phyloP scores from a whole-genome alignment of 1,139 yeast species.

The Debaryomyces robertsiae region DNA sequence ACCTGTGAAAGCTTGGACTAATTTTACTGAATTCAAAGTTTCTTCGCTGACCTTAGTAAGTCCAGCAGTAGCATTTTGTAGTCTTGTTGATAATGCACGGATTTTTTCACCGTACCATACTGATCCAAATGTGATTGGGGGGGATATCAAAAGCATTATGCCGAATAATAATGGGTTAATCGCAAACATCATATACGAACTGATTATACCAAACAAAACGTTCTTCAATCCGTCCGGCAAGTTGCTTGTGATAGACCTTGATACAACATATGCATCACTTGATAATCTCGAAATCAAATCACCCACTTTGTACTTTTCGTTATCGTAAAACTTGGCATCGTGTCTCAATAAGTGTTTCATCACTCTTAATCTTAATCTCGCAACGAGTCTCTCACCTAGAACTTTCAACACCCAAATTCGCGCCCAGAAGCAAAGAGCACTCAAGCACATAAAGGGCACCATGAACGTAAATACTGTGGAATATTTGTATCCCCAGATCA shows the following conservation, averaged over 20 bases:
- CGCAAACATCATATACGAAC: constrained; percentile 51
- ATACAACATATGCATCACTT: constrained; percentile 57
- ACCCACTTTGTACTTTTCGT: constrained; percentile 57
- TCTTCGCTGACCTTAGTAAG: constrained; percentile 51
- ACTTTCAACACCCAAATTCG: constrained; percentile 50
- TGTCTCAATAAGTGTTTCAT: constrained; percentile 54
- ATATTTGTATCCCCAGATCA: constrained; percentile 51
- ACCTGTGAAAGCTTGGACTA: constrained; percentile 50
- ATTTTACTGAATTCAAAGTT: constrained; percentile 45
- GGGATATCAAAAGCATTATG: constrained; percentile 53
- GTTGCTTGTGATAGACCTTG: constrained; percentile 47
- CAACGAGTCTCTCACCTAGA: constrained; percentile 46
- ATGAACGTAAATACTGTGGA: constrained; percentile 44
- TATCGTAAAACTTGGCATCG: constrained; percentile 53
- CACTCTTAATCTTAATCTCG: constrained; percentile 49
- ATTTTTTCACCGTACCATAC: constrained; percentile 54
- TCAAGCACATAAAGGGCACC: constrained; percentile 49
- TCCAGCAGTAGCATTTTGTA: constrained; percentile 52
- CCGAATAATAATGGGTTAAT: constrained; percentile 50
- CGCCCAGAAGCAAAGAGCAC: constrained; percentile 54
- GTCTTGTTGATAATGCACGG: constrained; percentile 42
- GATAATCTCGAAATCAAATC: constrained; percentile 55
- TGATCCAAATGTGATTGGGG: constrained; percentile 55
- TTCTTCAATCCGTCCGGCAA: constrained; percentile 54
- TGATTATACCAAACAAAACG: constrained; percentile 45